Evolutionary conservation across 768 basidiomycete genomes (phyloP), one percentile per base, ranked within the genome.

Genomic region (Epithele typhae): DNA sequence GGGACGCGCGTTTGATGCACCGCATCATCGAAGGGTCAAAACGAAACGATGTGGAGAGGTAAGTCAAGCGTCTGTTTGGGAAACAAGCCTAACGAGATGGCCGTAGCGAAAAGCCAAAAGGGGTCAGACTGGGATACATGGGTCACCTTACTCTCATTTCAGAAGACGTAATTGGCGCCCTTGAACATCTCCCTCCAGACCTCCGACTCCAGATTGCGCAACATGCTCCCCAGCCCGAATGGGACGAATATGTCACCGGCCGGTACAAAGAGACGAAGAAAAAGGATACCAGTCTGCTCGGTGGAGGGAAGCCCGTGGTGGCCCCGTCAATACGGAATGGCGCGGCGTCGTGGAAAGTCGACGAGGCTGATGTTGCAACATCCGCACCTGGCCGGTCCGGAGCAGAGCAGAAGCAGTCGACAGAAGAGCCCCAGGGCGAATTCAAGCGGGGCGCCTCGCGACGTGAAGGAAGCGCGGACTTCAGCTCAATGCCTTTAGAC

Each of bases 61-160:
- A 57, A 38, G 74, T 61, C 6, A 27, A 46, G 2, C n/a, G 37
- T 17, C 21, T 40, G 40, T 46, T 33, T 12, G 35, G 12, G 37
- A 27, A 39, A 22, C 45, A 34, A 34, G 25, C 40, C 22, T 43
- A n/a, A 41, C 45, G 33, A 51, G 33, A 24, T n/a, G 41, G 5
- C 42, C 49, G 18, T 58, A 88, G 86, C 53, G 63, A 77, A 35
- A 83, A 84, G 63, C 81, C 84, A 8, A 86, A 88, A 57, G 81
- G 86, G 18, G 76, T 87, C 27, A 81, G 94, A 23, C 65, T 95
- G 35, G 94, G 93, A 3, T 95, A 91, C 67, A 98, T 98, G 95
- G 95, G 95, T 0, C 94, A 99, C 64, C 76, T 98, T 14, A 89
- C 87, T 11, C 81, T 97, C 54, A 92, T 99, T 56, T 85, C 93